These are phyloP conservation scores for Pseudomassariella vexata DNA, from an alignment of 2,329 filamentous ascomycete species.

Conservation along the genomic window DNA sequence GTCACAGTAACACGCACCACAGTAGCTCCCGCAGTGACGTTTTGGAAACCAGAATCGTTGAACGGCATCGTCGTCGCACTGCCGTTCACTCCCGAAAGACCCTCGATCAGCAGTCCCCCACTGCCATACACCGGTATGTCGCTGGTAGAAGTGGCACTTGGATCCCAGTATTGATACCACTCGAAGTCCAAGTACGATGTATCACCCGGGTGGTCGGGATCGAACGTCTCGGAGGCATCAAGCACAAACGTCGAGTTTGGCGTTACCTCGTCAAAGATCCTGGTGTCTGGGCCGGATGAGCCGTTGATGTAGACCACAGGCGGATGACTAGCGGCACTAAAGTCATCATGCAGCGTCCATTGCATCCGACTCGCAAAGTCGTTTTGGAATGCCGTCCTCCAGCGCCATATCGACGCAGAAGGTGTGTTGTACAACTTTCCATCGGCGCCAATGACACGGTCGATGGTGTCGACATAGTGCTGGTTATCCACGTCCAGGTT, in stretches of 20 bases:
- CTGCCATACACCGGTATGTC: neutral
- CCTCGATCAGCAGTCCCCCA: too few species aligned
- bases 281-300: neutral
- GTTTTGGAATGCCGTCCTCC: slow-evolving; percentile 24
- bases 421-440: slow-evolving; percentile 1
- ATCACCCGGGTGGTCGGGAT: slow-evolving; percentile 2
- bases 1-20: slow-evolving; percentile 1
- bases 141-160: neutral
- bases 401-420: slow-evolving; percentile 25
- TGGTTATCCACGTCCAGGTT: slow-evolving; percentile 3
- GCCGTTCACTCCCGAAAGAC: neutral
- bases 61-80: neutral
- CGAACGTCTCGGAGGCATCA: slow-evolving; percentile 2
- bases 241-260: neutral
- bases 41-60: slow-evolving; percentile 2
- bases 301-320: slow-evolving; percentile 4
- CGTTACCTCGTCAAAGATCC: neutral
- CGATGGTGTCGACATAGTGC: slow-evolving; percentile 1
- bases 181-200: neutral
- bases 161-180: slow-evolving; percentile 3
- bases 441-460: neutral
- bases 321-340: slow-evolving; percentile 9
- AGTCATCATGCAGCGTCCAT: slow-evolving; percentile 16
- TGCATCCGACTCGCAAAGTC: slow-evolving; percentile 27
- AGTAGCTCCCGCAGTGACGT: neutral